These are phyloP conservation scores for Chrysanthemum seticuspe DNA, from an alignment of 129 eudicot species.

Conservation along the genomic window DNA sequence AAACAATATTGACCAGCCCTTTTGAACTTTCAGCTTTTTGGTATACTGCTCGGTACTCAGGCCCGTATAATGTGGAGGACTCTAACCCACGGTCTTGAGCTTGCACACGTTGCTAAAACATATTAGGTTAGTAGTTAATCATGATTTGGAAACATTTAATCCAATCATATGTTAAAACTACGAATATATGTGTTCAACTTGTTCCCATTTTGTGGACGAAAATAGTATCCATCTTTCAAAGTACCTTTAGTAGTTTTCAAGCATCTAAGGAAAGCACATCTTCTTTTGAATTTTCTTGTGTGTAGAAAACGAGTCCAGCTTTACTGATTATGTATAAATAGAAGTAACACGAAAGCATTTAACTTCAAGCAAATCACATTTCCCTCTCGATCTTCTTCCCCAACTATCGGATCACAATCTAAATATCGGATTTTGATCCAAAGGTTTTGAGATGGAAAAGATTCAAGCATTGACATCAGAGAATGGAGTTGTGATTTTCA, in stretches of 20 bases:
- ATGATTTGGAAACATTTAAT: not conserved
- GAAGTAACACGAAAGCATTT: conserved; percentile 38
- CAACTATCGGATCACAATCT: conserved; percentile 29
- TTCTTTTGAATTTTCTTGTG: conserved; percentile 47
- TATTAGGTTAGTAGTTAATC: conserved; percentile 26
- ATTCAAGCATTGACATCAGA: conserved; percentile 49
- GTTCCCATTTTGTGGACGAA: conserved; percentile 36
- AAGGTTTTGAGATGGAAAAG: conserved; percentile 53
- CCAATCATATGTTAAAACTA: conserved; percentile 19
- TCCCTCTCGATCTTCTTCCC: conserved; percentile 10
- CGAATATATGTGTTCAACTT: conserved; percentile 47
- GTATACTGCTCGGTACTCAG: conserved; percentile 30
- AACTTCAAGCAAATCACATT: conserved; percentile 39
- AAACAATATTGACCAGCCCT: conserved; percentile 44
- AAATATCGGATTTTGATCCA: conserved; percentile 31
- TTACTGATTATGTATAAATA: conserved; percentile 45
- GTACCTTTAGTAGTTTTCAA: conserved; percentile 43
- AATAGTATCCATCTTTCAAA: conserved; percentile 41
- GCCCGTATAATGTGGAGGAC: conserved; percentile 39
- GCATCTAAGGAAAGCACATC: conserved; percentile 47
- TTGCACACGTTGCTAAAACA: conserved; percentile 37
- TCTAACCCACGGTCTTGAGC: conserved; percentile 28
- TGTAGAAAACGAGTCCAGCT: conserved; percentile 24
- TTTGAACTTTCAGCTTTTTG: conserved; percentile 33
- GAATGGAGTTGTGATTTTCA: conserved; percentile 64